Evolutionary conservation across 2,329 filamentous ascomycete genomes (phyloP).

Genomic region (Aplosporella prunicola): DNA sequence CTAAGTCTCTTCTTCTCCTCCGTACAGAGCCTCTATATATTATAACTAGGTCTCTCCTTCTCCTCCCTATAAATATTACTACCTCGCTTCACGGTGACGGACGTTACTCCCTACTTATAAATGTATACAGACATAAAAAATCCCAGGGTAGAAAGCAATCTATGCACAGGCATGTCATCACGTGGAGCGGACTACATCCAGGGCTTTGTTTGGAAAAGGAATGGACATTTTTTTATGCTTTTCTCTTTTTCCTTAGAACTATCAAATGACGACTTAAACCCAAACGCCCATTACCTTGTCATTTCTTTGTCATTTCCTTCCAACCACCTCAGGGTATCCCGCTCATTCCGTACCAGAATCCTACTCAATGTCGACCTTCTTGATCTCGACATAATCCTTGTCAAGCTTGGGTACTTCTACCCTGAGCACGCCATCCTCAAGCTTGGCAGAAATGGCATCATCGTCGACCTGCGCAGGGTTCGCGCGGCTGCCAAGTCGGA

Average conservation of each 20-base stretch:
- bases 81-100: no score
- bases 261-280: slow-evolving; percentile 4
- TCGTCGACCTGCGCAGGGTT: slow-evolving; percentile 55
- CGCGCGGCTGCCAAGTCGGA: slow-evolving; percentile 49
- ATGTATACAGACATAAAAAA: no score
- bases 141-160: no score
- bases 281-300: slow-evolving; percentile 4
- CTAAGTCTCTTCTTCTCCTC: no score
- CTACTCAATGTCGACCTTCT: slow-evolving; percentile 44
- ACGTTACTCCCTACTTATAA: no score
- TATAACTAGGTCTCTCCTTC: no score
- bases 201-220: no score
- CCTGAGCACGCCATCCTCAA: slow-evolving; percentile 68
- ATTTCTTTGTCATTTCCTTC: neutral
- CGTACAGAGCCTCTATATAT: no score
- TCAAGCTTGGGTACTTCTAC: slow-evolving; percentile 70
- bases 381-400: slow-evolving; percentile 51
- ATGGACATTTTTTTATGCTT: slow-evolving; percentile 9
- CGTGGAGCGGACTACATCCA: no score
- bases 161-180: no score
- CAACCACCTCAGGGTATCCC: neutral
- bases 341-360: no score
- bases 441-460: slow-evolving; percentile 59
- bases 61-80: no score
- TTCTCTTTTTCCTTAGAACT: slow-evolving; percentile 7